These are phyloP conservation scores for Atalantia buxifolia DNA, from an alignment of 345 rosid genomes.

Conservation along the genomic window DNA sequence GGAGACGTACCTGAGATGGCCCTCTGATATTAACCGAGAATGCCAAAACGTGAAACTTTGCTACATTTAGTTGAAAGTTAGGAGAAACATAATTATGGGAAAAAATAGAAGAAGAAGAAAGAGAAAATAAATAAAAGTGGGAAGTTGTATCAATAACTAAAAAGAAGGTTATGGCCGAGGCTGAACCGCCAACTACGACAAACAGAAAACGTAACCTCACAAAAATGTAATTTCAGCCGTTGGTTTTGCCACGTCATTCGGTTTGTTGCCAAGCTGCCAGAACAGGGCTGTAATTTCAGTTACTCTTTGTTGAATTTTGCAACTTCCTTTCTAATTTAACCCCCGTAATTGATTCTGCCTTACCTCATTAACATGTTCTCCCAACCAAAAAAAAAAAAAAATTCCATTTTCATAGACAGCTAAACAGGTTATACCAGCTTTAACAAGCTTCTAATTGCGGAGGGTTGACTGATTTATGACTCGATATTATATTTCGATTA, in stretches of 20 bases:
- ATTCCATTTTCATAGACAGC: neutral
- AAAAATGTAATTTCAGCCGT: neutral
- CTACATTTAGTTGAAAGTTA: conserved; percentile 1
- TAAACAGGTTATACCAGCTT: neutral
- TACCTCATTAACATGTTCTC: too few relatives aligned
- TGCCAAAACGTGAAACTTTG: neutral
- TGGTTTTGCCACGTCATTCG: neutral
- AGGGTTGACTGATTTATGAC: neutral
- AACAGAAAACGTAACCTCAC: neutral
- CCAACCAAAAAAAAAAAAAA: too few relatives aligned
- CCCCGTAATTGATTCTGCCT: neutral
- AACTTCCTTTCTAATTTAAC: neutral
- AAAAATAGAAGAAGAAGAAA: neutral
- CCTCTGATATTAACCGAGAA: neutral
- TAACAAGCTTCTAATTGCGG: neutral
- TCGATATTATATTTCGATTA: too few relatives aligned
- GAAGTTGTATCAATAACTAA: neutral
- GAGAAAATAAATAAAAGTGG: neutral
- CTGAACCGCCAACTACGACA: neutral
- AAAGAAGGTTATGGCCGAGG: neutral
- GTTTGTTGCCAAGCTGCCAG: neutral
- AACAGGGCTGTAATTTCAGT: neutral
- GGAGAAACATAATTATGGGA: neutral
- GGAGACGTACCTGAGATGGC: conserved; percentile 1
- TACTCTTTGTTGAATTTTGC: neutral